Evolutionary conservation across 306 rosid species (phyloP), one percentile per base, ranked within the genome.

Genomic region (Fragaria nilgerrensis): DNA sequence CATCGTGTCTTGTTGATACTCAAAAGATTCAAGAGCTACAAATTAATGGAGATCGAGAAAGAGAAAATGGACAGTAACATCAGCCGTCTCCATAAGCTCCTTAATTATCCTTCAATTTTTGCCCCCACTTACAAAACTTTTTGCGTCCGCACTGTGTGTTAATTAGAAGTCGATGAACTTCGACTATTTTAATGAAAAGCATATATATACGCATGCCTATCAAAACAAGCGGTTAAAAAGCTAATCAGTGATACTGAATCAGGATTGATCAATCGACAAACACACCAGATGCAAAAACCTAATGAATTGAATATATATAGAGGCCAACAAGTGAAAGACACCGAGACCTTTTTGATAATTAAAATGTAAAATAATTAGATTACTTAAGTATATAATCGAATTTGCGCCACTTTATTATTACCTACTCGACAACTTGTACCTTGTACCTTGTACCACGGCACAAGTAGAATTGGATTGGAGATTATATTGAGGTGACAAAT

Each of bases 141-240:
- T n/a, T n/a, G n/a, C n/a, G n/a, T n/a, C n/a, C n/a, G n/a, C n/a
- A n/a, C n/a, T 32, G 36, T 5, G 0, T 29, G n/a, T 16, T 15
- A 4, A 1, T 10, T 70, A 1, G 7, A 58, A 70, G 39, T 70
- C 74, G 25, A 47, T 70, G 34, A 15, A 23, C 7, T 16, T 25
- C 13, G 74, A 70, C 39, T 3, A 23, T 47, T 14, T 20, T 45
- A 7, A 44, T 19, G 36, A 5, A 13, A 7, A 15, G 3, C 19
- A 17, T 23, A 6, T 23, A 6, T 36, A 59, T 2, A 45, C 64
- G 59, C 49, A 55, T 73, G 19, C 52, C 50, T 4, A 68, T 17
- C 53, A 12, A 22, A 68, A 27, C 20, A 61, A 59, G 58, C 25
- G 70, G 58, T 74, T 74, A 43, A 43, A 61, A 41, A 13, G 70